Percentiles rank a stretch among this genome's conserved stretches.
These are phyloP conservation scores for Desmodesmus armatus DNA, from an alignment of 139 green algal genomes.

Conservation along the genomic window DNA sequence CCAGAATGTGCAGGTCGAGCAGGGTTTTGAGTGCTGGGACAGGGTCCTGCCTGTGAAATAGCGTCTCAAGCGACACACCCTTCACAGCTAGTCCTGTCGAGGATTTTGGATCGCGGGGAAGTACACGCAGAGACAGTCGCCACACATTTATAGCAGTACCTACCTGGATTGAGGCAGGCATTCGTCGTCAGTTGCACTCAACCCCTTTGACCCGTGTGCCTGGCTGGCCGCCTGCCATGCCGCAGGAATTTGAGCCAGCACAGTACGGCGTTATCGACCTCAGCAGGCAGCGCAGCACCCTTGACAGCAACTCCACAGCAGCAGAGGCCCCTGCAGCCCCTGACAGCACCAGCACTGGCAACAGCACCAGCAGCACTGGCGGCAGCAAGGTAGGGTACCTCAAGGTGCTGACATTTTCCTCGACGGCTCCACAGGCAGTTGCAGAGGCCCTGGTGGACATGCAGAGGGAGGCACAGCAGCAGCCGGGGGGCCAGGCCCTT, in stretches of 20 bases:
- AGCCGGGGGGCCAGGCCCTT: not conserved
- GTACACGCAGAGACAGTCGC: too few relatives aligned
- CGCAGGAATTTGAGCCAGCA: slow-evolving; percentile 49
- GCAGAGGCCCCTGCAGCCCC: slow-evolving; percentile 39
- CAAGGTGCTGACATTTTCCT: slow-evolving; percentile 27
- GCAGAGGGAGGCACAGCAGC: slow-evolving; percentile 20
- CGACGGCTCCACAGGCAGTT: slow-evolving; percentile 20
- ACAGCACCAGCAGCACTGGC: slow-evolving; percentile 21
- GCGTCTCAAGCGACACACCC: too few relatives aligned
- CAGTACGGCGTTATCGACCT: slow-evolving; percentile 41
- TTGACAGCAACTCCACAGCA: slow-evolving; percentile 17
- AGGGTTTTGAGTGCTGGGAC: too few relatives aligned
- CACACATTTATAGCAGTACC: too few relatives aligned
- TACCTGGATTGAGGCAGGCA: too few relatives aligned
- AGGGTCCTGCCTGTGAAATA: too few relatives aligned
- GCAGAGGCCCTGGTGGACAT: slow-evolving; percentile 21
- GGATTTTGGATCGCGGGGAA: too few relatives aligned
- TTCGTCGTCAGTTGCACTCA: too few relatives aligned
- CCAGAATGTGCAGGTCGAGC: too few relatives aligned
- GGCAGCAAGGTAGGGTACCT: slow-evolving; percentile 5
- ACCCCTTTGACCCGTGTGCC: too few relatives aligned
- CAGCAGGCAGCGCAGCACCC: not conserved
- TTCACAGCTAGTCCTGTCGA: too few relatives aligned
- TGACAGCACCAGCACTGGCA: slow-evolving; percentile 34
- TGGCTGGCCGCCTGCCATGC: too few relatives aligned